These are phyloP conservation scores for Chloris gayana DNA, from an alignment of 176 grass and related monocot species.

Conservation along the genomic window DNA sequence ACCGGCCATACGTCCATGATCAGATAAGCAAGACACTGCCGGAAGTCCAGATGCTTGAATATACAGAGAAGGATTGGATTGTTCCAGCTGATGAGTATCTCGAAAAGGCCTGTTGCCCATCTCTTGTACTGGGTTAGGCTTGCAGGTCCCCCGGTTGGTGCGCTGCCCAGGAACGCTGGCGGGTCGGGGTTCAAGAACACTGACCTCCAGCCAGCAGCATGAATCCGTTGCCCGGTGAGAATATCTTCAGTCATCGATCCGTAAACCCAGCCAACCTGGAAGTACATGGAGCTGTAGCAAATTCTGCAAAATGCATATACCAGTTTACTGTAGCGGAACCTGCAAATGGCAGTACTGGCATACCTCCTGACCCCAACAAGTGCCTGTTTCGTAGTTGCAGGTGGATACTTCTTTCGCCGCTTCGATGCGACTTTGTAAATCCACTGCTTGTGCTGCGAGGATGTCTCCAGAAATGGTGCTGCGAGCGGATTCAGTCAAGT, in stretches of 20 bases:
- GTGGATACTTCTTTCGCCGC: slow-evolving; percentile 28
- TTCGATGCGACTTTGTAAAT: background rate
- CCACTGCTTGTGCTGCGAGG: background rate
- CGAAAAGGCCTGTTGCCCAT: slow-evolving; percentile 51
- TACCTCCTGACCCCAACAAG: slow-evolving; percentile 48
- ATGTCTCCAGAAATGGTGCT: background rate
- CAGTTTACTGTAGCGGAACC: background rate
- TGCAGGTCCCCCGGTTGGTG: slow-evolving; percentile 35
- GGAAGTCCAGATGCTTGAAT: slow-evolving; percentile 27
- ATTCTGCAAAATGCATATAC: background rate
- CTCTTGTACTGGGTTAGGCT: slow-evolving; percentile 57
- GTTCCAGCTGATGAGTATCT: slow-evolving; percentile 39
- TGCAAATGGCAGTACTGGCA: background rate
- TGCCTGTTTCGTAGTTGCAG: slow-evolving; percentile 35
- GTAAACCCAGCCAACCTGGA: slow-evolving; percentile 47
- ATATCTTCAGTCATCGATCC: slow-evolving; percentile 51
- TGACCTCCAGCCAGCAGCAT: slow-evolving; percentile 19
- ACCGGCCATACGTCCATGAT: background rate
- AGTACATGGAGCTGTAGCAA: background rate
- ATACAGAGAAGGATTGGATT: slow-evolving; percentile 31
- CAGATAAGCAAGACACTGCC: slow-evolving; percentile 49
- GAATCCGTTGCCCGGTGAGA: slow-evolving; percentile 41
- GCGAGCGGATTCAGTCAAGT: slow-evolving; percentile 31
- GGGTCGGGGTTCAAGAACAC: background rate
- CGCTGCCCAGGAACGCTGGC: slow-evolving; percentile 28